These are phyloP conservation scores for Termitomyces sp. DNA, from an alignment of 768 basidiomycete genomes.

Conservation along the genomic window DNA sequence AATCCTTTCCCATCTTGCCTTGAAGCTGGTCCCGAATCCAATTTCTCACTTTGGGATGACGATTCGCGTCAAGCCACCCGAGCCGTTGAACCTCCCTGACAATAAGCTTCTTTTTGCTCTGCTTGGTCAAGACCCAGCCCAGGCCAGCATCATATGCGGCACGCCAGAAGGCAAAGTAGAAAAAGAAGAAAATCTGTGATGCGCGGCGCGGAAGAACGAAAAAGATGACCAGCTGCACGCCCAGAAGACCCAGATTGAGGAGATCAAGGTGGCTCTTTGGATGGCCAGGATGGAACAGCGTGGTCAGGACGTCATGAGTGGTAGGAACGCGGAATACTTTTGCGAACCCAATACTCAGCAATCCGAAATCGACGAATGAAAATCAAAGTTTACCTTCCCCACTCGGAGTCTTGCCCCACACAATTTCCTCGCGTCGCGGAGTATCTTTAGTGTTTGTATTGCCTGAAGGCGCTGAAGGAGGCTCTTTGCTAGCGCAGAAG, in stretches of 20 bases:
- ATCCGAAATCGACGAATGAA: conserved; percentile 11
- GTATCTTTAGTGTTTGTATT: conserved; percentile 13
- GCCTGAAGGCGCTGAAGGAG: conserved; percentile 1
- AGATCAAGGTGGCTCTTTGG: conserved; percentile 89
- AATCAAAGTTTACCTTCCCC: conserved; percentile 58
- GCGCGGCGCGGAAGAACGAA: conserved; percentile 53
- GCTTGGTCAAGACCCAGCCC: conserved; percentile 91
- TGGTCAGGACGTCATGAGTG: conserved; percentile 86
- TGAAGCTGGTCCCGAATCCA: conserved; percentile 89
- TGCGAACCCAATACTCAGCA: not conserved
- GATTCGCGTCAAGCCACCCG: conserved; percentile 85
- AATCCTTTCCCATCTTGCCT: conserved; percentile 94
- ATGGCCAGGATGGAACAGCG: conserved; percentile 76
- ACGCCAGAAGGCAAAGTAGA: conserved; percentile 94
- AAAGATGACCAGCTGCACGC: conserved; percentile 75
- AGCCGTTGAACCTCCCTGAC: conserved; percentile 72
- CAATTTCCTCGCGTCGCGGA: conserved; percentile 50
- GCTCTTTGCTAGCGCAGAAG: conserved; percentile 15
- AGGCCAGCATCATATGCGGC: conserved; percentile 89
- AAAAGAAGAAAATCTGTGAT: conserved; percentile 69
- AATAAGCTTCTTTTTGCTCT: conserved; percentile 95
- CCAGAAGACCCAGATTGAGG: conserved; percentile 77
- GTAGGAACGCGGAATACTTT: conserved; percentile 91
- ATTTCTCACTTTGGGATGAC: conserved; percentile 56
- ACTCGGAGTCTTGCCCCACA: conserved; percentile 85